These are phyloP conservation scores for Zymoseptoria brevis DNA, from an alignment of 2,329 filamentous ascomycete genomes.

Conservation along the genomic window DNA sequence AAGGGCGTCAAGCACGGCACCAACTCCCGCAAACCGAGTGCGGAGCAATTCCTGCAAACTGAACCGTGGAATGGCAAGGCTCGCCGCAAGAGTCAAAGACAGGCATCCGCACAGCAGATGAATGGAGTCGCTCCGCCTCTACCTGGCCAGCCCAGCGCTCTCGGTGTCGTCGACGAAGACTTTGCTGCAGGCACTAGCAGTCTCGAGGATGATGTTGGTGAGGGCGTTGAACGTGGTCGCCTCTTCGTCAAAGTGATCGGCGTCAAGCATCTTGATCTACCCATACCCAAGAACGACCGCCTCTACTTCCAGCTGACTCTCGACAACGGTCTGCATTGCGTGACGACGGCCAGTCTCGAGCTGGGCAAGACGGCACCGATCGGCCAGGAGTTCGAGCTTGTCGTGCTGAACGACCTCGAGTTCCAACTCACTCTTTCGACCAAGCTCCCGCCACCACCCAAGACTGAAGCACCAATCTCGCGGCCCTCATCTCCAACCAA, in stretches of 20 bases:
- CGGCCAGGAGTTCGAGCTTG: constrained; percentile 94
- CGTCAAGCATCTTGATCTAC: constrained; percentile 89
- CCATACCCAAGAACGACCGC: constrained; percentile 80
- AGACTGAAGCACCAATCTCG: constrained; percentile 31
- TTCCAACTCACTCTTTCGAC: constrained; percentile 97
- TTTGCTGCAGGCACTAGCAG: constrained; percentile 44
- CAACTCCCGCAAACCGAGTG: constrained; percentile 70
- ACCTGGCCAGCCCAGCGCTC: constrained; percentile 70
- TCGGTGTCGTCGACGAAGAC: constrained; percentile 62
- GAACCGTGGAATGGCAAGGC: constrained; percentile 89
- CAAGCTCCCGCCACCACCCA: constrained; percentile 59
- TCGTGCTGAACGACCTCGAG: constrained; percentile 95
- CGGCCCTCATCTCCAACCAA: constrained; percentile 55
- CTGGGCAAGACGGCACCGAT: constrained; percentile 87
- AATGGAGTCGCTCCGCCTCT: constrained; percentile 69
- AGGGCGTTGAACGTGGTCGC: constrained; percentile 78
- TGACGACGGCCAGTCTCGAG: constrained; percentile 93
- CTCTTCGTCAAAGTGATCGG: constrained; percentile 98
- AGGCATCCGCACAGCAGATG: constrained; percentile 39
- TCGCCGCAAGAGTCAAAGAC: constrained; percentile 57
- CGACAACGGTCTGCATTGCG: constrained; percentile 97
- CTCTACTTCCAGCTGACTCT: constrained; percentile 93
- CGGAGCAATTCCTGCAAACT: constrained; percentile 82
- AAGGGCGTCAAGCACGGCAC: constrained; percentile 48
- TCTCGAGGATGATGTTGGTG: constrained; percentile 51